A percentile compares a stretch with the other conserved stretches of the same genome.
phyloP scores from a whole-genome alignment of 352 stramenopile species.

The Phytophthora lateralis region DNA sequence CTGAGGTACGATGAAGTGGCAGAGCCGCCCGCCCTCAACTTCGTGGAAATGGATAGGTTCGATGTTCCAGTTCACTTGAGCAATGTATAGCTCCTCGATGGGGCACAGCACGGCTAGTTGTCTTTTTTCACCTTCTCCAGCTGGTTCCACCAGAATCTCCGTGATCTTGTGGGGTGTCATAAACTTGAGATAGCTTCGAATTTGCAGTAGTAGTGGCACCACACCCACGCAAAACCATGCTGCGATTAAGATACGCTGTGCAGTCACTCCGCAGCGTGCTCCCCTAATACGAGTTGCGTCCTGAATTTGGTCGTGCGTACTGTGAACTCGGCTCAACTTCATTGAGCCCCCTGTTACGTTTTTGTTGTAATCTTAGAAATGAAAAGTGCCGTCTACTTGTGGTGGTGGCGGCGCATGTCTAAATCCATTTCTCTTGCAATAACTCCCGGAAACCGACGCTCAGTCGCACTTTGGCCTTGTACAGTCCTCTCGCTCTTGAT shows the following conservation, averaged over 20 bases:
- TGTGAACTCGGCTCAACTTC: neutral
- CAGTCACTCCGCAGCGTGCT: neutral
- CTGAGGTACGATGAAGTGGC: conserved; percentile 16
- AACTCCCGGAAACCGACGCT: no score
- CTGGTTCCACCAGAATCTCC: neutral
- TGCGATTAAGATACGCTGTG: conserved; percentile 1
- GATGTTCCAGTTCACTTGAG: conserved; percentile 22
- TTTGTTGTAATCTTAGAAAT: neutral
- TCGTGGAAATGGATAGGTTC: conserved; percentile 2
- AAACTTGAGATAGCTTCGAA: conserved; percentile 20
- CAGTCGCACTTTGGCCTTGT: no score
- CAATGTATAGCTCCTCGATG: conserved; percentile 14
- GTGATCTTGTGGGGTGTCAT: conserved; percentile 23
- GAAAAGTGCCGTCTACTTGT: neutral
- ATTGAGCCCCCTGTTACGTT: neutral
- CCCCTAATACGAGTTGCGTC: no score
- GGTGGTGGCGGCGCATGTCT: neutral
- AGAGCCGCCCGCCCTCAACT: neutral
- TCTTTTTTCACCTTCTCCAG: neutral
- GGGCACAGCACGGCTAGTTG: conserved; percentile 1
- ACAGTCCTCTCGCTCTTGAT: no score
- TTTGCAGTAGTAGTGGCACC: conserved; percentile 3
- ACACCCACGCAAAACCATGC: conserved; percentile 9
- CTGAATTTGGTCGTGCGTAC: neutral
- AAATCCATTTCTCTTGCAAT: neutral